Evolutionary conservation across 257 asterid species (phyloP).

Genomic region (Thymus quinquecostatus): DNA sequence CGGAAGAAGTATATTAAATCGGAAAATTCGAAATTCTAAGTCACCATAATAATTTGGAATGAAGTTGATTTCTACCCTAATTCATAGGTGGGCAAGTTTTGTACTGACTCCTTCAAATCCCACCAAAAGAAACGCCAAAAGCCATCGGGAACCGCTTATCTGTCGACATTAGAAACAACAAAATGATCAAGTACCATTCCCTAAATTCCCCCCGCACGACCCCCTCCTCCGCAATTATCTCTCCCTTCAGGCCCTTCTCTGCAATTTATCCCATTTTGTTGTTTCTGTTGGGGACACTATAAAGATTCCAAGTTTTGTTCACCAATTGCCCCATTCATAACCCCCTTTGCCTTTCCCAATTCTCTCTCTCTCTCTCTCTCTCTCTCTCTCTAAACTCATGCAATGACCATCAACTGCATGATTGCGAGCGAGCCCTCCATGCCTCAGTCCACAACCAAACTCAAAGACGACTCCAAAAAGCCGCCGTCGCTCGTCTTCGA

Average conservation of each 20-base stretch:
- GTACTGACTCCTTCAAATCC: constrained; percentile 20
- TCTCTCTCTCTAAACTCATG: constrained; percentile 35
- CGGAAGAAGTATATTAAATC: no score
- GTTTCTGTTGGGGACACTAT: constrained; percentile 39
- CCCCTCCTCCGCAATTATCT: constrained; percentile 26
- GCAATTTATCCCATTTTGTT: constrained; percentile 38
- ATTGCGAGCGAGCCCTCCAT: constrained; percentile 37
- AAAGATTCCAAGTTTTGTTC: constrained; percentile 52
- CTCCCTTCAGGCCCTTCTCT: constrained; percentile 30
- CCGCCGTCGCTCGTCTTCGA: constrained; percentile 52
- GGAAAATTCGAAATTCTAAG: no score
- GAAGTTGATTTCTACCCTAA: no score
- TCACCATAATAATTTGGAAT: no score
- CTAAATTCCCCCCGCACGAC: constrained; percentile 3
- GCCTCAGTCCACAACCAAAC: constrained; percentile 24
- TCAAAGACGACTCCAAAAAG: neutral
- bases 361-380: constrained; percentile 36
- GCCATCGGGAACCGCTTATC: constrained; percentile 63
- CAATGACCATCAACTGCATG: constrained; percentile 62
- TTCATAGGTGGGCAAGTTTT: constrained; percentile 3
- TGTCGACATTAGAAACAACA: constrained; percentile 57
- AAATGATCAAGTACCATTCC: constrained; percentile 32
- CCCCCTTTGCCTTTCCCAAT: constrained; percentile 22
- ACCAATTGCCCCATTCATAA: constrained; percentile 34
- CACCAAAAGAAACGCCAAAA: constrained; percentile 74